Base-by-base conservation (phyloP, 371 early-diverging fungal species). In the Actinomortierella wolfii region DNA sequence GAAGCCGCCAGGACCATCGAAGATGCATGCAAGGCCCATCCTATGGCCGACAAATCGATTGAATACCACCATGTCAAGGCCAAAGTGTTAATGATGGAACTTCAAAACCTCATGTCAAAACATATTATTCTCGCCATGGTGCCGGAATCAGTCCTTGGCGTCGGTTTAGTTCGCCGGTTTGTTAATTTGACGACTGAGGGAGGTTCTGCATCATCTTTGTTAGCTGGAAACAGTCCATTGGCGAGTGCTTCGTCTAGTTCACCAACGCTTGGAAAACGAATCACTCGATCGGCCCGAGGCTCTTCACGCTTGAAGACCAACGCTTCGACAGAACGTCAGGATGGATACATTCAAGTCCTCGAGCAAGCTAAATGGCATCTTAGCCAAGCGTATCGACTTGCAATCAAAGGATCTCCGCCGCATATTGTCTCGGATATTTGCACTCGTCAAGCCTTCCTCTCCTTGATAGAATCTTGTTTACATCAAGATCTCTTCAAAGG, bases 381-480 rank as follows among this genome's bases (percentile, higher is more conserved):
- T 1, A 18, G 53, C 3, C 51, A 49, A 11, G 75, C 75, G 0
- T 67, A 64, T 29, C 51, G 23, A 24, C 40, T 26, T 18, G 56
- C 68, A 15, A n/a, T 64, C 15, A 20, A 48, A 3, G 40, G 51
- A 3, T 52, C 45, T 40, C 60, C 75, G 8, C 58, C 67, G 0
- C 67, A 67, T 29, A 42, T 64, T 6, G 49, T 76, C 7, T 49
- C 63, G 9, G 67, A 67, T 21, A 66, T 69, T 20, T 76, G 70
- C 40, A 52, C 49, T 3, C 51, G 57, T 24, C 76, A 63, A 28
- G 52, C 54, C 11, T 59, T 64, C 23, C 54, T 70, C 2, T 44
- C 56, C 2, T n/a, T 76, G 1, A 21, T 76, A 26, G 71, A 69
- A 40, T 64, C 76, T 5, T 62, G 61, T 62, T 50, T 78, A 69